phyloP scores from a whole-genome alignment of 1,284 basidiomycete genomes.

The Irpex lacteus region DNA sequence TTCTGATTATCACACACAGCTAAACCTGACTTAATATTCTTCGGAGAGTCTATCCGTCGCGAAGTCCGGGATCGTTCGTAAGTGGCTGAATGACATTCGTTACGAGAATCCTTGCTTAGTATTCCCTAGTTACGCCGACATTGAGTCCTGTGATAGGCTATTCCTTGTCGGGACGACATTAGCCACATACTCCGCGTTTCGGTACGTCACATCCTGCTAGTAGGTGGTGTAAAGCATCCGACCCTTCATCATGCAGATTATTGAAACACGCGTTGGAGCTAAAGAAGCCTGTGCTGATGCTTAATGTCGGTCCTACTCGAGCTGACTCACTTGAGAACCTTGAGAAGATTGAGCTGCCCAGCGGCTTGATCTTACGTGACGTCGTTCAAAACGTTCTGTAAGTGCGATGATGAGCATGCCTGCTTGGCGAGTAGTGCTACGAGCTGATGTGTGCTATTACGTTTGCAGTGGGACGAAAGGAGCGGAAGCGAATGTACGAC shows the following conservation, averaged over 20 bases:
- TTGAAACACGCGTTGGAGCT: constrained; percentile 77
- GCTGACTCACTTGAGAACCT: constrained; percentile 74
- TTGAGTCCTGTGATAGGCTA: constrained; percentile 64
- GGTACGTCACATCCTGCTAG: constrained; percentile 39
- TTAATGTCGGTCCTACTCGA: constrained; percentile 86
- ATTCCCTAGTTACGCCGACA: constrained; percentile 48
- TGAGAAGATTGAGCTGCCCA: constrained; percentile 74
- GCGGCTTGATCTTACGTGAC: constrained; percentile 66
- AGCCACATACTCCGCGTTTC: constrained; percentile 89
- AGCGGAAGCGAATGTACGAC: constrained; percentile 36
- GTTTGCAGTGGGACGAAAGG: constrained; percentile 30
- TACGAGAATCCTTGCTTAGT: not conserved
- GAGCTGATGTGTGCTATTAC: not conserved
- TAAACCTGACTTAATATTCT: constrained; percentile 89
- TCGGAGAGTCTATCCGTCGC: constrained; percentile 79
- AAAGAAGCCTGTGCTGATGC: constrained; percentile 73
- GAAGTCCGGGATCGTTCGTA: constrained; percentile 70
- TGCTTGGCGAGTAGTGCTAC: not conserved
- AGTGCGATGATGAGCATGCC: constrained; percentile 23
- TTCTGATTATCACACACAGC: constrained; percentile 33
- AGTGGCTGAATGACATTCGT: constrained; percentile 25
- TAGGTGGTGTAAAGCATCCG: not conserved
- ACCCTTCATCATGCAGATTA: constrained; percentile 43
- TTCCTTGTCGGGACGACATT: constrained; percentile 86
- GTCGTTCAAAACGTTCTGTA: constrained; percentile 58